Evolutionary conservation across 495 filamentous ascomycete species (phyloP), one percentile per base, ranked within the genome.

Genomic region (Bombardia bombarda): DNA sequence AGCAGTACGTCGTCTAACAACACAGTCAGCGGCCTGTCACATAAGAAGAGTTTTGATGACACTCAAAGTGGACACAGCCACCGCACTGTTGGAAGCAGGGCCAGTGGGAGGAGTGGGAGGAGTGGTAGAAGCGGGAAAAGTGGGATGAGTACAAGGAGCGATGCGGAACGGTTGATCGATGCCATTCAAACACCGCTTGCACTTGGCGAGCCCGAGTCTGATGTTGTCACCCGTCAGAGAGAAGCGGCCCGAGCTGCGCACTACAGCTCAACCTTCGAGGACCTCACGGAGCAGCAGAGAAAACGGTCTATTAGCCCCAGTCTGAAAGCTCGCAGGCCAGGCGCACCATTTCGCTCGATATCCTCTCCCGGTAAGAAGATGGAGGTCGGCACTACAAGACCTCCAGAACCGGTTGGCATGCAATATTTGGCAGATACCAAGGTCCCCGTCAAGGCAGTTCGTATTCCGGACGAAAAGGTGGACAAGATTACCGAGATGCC

Each of bases 101-200:
- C 52, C 40, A 55, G 38, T 49, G 63, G 53, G 25, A 74, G 57
- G 35, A 84, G 80, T 17, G 16, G 35, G 17, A 18, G 5, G 5
- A 38, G 35, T 17, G 7, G 35, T 6, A 8, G 16, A 5, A 20
- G 18, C 21, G 7, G 20, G n/a, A 17, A 17, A 5, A 79, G 77
- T 49, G 63, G 53, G 25, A 74, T 57, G 40, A 85, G 80, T 47
- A 63, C 55, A 9, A 73, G 67, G 55, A 87, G 83, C 49, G 83
- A 87, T 26, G 82, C 83, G 1, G 84, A 90, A 50, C 60, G 84
- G 19, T 66, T 89, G 3, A 88, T 88, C 36, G 82, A 82, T 43
- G 84, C 82, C 2, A 85, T 90, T 14, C 77, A 82, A 47, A 79
- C 79, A 36, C 72, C 84, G 3, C 50, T 76, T 2, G 35, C 72